phyloP scores from a whole-genome alignment of 2,329 filamentous ascomycete species.

The Salinomyces thailandicus region DNA sequence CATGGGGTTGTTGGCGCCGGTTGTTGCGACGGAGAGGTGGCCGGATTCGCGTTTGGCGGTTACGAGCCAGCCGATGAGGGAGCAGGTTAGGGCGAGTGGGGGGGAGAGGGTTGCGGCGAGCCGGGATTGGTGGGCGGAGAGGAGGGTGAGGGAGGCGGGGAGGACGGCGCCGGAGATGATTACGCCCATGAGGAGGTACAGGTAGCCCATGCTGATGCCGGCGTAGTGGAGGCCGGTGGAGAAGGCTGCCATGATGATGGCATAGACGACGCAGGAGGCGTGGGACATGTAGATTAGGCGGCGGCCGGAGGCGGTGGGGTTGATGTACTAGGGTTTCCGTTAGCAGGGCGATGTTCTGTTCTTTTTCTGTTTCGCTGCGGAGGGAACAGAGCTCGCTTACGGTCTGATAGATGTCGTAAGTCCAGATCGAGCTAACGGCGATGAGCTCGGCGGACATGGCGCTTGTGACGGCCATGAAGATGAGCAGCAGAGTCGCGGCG shows the following conservation, averaged over 20 bases:
- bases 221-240: constrained; percentile 56
- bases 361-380: no score
- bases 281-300: constrained; percentile 74
- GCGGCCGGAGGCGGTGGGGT: constrained; percentile 63
- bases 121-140: constrained; percentile 50
- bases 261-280: constrained; percentile 61
- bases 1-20: constrained; percentile 81
- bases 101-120: constrained; percentile 61
- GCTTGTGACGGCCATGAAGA: constrained; percentile 85
- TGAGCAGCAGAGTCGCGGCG: constrained; percentile 63
- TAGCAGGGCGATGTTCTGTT: neutral
- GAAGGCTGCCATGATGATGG: constrained; percentile 66
- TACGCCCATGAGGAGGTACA: constrained; percentile 79
- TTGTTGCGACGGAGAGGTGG: constrained; percentile 58
- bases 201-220: constrained; percentile 12
- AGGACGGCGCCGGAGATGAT: constrained; percentile 71
- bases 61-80: constrained; percentile 67
- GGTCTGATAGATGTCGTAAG: constrained; percentile 79
- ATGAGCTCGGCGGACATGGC: constrained; percentile 77
- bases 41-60: constrained; percentile 62
- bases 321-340: constrained; percentile 51
- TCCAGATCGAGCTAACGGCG: constrained; percentile 77
- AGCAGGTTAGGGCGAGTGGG: constrained; percentile 56
- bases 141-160: constrained; percentile 59
- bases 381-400: neutral